Conservation (phyloP, 306 rosid species). For the Pterocarpus santalinus region DNA sequence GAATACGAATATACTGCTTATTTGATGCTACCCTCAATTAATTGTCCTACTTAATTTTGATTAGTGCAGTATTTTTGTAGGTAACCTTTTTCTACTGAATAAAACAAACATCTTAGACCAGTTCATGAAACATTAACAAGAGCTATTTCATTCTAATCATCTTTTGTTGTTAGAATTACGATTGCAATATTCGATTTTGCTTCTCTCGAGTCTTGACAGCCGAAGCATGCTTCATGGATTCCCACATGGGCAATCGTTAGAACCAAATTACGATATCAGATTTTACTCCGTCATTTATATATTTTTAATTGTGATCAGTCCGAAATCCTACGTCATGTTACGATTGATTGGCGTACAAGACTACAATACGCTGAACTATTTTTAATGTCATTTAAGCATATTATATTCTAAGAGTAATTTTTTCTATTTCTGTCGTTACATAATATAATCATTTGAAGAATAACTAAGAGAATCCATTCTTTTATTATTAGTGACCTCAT, state of each 20-base stretch:
- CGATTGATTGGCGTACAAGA: neutral
- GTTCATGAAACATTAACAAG: neutral
- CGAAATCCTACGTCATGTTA: neutral
- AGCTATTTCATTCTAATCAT: conserved; percentile 6
- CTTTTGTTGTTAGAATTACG: neutral
- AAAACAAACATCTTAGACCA: neutral
- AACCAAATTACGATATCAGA: conserved; percentile 12
- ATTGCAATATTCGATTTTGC: neutral
- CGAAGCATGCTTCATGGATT: conserved; percentile 31
- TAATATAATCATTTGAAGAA: no score
- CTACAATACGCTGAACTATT: neutral
- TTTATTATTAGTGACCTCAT: neutral
- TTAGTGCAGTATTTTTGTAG: neutral
- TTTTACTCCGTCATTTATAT: neutral
- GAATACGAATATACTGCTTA: neutral
- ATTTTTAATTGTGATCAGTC: neutral
- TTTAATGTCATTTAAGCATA: neutral
- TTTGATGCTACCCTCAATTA: neutral
- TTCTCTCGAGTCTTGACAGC: neutral
- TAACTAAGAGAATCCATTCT: neutral
- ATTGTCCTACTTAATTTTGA: neutral
- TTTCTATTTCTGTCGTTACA: neutral
- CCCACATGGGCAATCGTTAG: conserved; percentile 30
- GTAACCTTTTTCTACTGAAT: neutral
- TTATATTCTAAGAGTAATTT: neutral